These are phyloP conservation scores for Pholiota molesta DNA, from an alignment of 768 basidiomycete species.

Conservation along the genomic window DNA sequence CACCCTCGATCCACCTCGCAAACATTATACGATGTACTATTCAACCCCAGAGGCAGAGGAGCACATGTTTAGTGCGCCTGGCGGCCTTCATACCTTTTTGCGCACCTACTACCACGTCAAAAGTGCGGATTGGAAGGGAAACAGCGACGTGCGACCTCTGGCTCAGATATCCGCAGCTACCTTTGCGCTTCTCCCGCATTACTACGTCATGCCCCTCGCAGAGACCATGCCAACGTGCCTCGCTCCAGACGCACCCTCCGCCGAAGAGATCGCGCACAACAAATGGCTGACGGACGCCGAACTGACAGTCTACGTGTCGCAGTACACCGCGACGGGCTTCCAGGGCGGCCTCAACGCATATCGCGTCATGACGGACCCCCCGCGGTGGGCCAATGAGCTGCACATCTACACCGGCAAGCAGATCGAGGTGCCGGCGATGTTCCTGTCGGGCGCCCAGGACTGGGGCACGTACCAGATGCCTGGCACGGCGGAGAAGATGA, in stretches of 20 bases:
- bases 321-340: constrained; percentile 57
- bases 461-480: constrained; percentile 65
- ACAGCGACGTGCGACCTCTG: constrained; percentile 39
- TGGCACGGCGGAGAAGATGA: constrained; percentile 51
- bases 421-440: constrained; percentile 58
- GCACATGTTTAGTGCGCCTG: constrained; percentile 46
- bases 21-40: constrained; percentile 60
- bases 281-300: constrained; percentile 54
- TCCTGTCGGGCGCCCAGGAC: constrained; percentile 55
- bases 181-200: constrained; percentile 50
- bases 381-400: constrained; percentile 41
- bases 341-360: constrained; percentile 68
- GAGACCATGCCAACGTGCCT: constrained; percentile 57
- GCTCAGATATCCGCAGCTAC: constrained; percentile 32
- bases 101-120: constrained; percentile 61
- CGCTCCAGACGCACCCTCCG: constrained; percentile 33
- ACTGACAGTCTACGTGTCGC: constrained; percentile 49
- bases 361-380: constrained; percentile 40
- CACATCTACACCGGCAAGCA: constrained; percentile 46
- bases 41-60: constrained; percentile 47
- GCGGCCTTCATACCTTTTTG: constrained; percentile 50
- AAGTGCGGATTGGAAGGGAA: constrained; percentile 54
- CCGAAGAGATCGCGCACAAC: constrained; percentile 28
- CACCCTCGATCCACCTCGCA: constrained; percentile 50
- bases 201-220: constrained; percentile 63